Evolutionary conservation across 768 basidiomycete genomes (phyloP), one percentile per base, ranked within the genome.

Genomic region (Mycena sanguinolenta): DNA sequence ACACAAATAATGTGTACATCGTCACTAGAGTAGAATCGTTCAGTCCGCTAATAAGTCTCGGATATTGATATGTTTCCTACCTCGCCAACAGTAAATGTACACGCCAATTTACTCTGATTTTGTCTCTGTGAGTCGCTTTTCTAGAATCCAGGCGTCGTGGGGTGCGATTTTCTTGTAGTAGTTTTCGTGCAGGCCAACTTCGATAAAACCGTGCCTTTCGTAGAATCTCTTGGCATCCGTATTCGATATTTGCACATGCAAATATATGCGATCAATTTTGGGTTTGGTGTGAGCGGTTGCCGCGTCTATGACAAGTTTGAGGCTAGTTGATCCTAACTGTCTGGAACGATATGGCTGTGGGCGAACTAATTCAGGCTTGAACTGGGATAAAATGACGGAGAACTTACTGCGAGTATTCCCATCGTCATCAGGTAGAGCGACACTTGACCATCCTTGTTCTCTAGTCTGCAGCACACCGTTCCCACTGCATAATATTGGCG

Each of bases 141-240:
- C 93, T 60, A 97, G 85, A 69, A 97, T 84, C 95, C 95, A 97
- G 25, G 95, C 95, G 76, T 92, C 92, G 71, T 88, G 89, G 28
- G 95, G 95, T 32, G 81, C 84, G 66, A 97, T 94, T 79, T 95
- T 96, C 82, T 95, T 95, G 88, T 97, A 97, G 81, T 97, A 97
- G 70, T 89, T 86, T 75, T 91, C 83, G 63, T 92, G 88, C 34
- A 92, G 72, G 25, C 85, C 86, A 25, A 87, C 83, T 79, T 94
- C 90, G 63, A 80, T 83, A 84, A 97, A 97, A 10, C 93, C 95
- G 75, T 95, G 91, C 52, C 86, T 85, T 81, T 95, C 93, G 79
- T 96, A 97, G 80, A 96, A 96, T 63, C 80, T 83, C 82, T 92
- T 95, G 28, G 93, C 95, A 19, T 86, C 88, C 36, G 80, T 80